Conservation (phyloP, 2,329 filamentous ascomycete species). For the Hypoxylon sp. region DNA sequence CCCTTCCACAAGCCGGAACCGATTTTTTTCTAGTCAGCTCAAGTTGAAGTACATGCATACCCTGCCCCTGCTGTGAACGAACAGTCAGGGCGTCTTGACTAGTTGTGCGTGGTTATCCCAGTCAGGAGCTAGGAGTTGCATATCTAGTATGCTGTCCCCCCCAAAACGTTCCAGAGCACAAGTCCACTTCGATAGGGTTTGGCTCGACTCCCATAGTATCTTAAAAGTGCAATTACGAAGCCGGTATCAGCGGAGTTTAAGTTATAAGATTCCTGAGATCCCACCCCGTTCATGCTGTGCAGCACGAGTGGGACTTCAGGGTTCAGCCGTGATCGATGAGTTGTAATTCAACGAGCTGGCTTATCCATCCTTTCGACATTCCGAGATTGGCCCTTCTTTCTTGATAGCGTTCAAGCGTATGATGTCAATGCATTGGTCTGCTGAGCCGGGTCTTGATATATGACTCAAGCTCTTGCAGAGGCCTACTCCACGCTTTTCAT, state of each 20-base stretch:
- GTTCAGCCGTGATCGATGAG: constrained; percentile 23
- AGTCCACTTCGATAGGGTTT: constrained; percentile 22
- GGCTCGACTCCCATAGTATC: constrained; percentile 5
- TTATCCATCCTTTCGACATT: constrained; percentile 19
- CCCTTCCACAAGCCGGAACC: constrained; percentile 24
- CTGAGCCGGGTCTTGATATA: constrained; percentile 13
- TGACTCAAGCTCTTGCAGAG: constrained; percentile 12
- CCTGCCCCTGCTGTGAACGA: constrained; percentile 18
- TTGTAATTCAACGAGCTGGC: constrained; percentile 22
- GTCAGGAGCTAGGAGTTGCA: constrained; percentile 23
- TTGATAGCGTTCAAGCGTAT: constrained; percentile 4
- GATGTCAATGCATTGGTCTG: constrained; percentile 17
- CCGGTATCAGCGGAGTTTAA: constrained; percentile 9
- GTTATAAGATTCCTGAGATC: constrained; percentile 34
- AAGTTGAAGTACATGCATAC: constrained; percentile 9
- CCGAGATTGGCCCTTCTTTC: neutral
- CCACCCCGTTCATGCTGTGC: constrained; percentile 16
- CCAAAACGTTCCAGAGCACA: constrained; percentile 16
- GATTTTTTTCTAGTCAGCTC: constrained; percentile 22
- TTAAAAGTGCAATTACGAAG: constrained; percentile 9
- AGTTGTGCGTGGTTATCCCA: constrained; percentile 29
- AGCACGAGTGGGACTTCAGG: constrained; percentile 23
- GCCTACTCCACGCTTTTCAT: constrained; percentile 3
- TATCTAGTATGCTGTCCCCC: constrained; percentile 18
- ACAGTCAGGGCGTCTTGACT: constrained; percentile 17